Base-by-base conservation (phyloP, 2,329 filamentous ascomycete genomes). In the Truncatella angustata region DNA sequence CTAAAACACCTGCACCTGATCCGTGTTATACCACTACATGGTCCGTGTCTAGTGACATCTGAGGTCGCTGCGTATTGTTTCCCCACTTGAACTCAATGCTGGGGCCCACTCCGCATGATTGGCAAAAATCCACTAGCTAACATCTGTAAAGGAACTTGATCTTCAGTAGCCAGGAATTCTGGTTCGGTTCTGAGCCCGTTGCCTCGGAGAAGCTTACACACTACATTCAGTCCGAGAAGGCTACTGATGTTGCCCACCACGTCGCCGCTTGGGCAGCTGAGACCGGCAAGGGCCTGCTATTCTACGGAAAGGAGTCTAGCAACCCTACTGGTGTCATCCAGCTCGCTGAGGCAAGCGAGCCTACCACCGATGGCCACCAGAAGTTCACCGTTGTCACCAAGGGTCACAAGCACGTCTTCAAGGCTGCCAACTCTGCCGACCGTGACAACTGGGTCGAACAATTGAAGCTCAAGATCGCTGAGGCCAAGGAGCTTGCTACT, bases 201-300 rank as follows among this genome's bases (percentile, higher is more conserved):
- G 84, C 91, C 66, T 74, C 84, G 63, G 87, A 93, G 74, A 80
- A 87, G 67, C 81, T 97, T 52, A 73, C 79, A 61, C 75, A 80
- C 63, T 97, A 93, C 78, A 80, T 95, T 63, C 90, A 91, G 75
- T 86, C 85, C 65, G 91, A 96, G 82, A 97, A 97, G 86, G 80
- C 86, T 52, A 80, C 86, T 50, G 79, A 81, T 56, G 72, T 86
- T 60, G 87, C 88, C 56, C 87, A 95, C 76, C 81, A 89, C 60
- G 87, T 88, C 63, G 87, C 85, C 61, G 88, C 94, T 32, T 97
- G 94, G 91, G 91, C 93, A 58, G 86, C 85, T 62, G 85, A 96
- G 80, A 97, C 93, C 54, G 93, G 93, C 71, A 96, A 96, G 80
- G 94, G 94, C 67, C 87, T 97, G 18, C 79, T 97, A 37, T 96